Percentiles rank a stretch among this genome's conserved stretches.
Evolutionary conservation across 441 rosid genomes (phyloP).

Genomic region (Jatropha multifida): DNA sequence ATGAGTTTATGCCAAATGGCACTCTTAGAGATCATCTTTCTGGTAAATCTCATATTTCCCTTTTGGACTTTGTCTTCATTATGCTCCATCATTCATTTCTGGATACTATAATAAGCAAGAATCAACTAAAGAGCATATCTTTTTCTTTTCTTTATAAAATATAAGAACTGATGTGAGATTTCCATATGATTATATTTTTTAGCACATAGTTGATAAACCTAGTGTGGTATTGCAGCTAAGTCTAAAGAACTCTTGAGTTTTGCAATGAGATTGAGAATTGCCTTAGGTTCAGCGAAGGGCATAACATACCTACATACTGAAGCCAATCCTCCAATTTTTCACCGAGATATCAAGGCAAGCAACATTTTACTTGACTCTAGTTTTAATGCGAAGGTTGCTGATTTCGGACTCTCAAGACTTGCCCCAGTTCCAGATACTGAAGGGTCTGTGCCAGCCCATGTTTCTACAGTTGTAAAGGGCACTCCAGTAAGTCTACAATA

Average conservation of each 20-base stretch:
- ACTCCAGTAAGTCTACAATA: constrained; percentile 67
- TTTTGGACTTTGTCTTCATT: not conserved
- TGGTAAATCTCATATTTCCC: constrained; percentile 43
- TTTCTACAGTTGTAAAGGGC: constrained; percentile 95
- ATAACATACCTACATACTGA: constrained; percentile 88
- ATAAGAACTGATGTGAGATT: not conserved
- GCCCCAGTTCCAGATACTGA: constrained; percentile 89
- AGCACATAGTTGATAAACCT: constrained; percentile 11
- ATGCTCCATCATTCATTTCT: not conserved
- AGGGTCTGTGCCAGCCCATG: constrained; percentile 70
- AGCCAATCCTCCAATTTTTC: constrained; percentile 96
- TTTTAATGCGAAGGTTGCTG: constrained; percentile 87
- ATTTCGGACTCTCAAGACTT: constrained; percentile 94
- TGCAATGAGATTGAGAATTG: constrained; percentile 65
- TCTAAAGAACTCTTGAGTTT: constrained; percentile 54
- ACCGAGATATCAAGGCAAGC: constrained; percentile 95
- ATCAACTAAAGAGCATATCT: not conserved
- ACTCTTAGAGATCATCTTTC: constrained; percentile 86
- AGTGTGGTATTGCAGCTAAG: constrained; percentile 48
- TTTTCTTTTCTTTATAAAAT: constrained; percentile 3
- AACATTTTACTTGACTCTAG: constrained; percentile 79
- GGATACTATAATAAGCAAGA: not conserved
- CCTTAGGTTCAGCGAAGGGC: constrained; percentile 85
- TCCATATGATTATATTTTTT: constrained; percentile 11
- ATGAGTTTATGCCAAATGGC: constrained; percentile 89